Percentiles rank a stretch among this genome's conserved stretches.
These are phyloP conservation scores for Xylariaceae sp. DNA, from an alignment of 2,329 filamentous ascomycete species.

Conservation along the genomic window DNA sequence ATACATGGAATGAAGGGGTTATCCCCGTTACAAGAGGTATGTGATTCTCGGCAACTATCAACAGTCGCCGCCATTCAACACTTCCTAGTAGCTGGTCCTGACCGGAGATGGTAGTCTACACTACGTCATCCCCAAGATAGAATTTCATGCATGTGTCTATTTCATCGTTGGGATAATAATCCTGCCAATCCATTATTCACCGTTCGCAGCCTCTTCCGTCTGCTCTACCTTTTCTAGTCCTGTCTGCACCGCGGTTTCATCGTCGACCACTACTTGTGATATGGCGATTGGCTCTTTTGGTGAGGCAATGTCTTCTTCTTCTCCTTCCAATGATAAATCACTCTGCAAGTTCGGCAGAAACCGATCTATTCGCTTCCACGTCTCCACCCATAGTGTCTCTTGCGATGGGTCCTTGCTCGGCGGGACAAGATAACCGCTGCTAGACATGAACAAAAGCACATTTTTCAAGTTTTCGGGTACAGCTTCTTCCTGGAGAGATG, in stretches of 20 bases:
- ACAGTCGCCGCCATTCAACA: no score
- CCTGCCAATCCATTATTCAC: conserved; percentile 3
- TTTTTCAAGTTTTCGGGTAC: conserved; percentile 96
- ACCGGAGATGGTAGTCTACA: not conserved
- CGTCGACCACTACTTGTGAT: conserved; percentile 1
- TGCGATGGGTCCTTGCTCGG: conserved; percentile 55
- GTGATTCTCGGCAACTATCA: no score
- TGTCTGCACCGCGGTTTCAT: not conserved
- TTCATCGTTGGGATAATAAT: not conserved
- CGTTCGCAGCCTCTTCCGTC: conserved; percentile 3
- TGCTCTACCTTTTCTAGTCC: conserved; percentile 2
- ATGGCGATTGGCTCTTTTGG: conserved; percentile 6
- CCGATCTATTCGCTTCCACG: conserved; percentile 61
- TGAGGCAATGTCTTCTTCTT: conserved; percentile 17
- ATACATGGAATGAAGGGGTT: conserved; percentile 1
- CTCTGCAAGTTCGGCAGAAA: conserved; percentile 58
- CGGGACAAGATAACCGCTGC: conserved; percentile 75
- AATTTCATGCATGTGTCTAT: not conserved
- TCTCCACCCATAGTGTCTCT: conserved; percentile 58
- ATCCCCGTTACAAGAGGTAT: no score
- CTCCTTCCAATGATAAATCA: conserved; percentile 53
- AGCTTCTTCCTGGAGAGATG: conserved; percentile 69
- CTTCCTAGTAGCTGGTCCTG: no score
- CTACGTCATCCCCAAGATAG: not conserved
- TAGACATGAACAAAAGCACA: conserved; percentile 90